Percentiles rank a stretch among this genome's conserved stretches.
These are phyloP conservation scores for Hortiboletus flavorubellus DNA, from an alignment of 768 basidiomycete species.

Conservation along the genomic window DNA sequence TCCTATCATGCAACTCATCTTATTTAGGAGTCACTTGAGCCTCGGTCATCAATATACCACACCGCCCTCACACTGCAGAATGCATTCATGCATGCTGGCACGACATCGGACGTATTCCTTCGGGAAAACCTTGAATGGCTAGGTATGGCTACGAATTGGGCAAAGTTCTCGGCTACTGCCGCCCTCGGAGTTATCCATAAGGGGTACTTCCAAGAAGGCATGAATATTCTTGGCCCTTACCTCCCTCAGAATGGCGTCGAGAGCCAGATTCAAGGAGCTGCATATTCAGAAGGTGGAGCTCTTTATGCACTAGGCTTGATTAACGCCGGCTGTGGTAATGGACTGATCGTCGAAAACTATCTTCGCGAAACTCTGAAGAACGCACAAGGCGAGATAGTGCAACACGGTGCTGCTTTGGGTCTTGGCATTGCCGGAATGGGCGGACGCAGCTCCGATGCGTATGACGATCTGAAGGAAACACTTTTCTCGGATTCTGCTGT, in stretches of 20 bases:
- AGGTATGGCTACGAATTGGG: constrained; percentile 93
- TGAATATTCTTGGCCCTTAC: constrained; percentile 90
- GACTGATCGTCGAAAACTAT: constrained; percentile 64
- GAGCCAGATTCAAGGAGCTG: constrained; percentile 71
- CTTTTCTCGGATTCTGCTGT: constrained; percentile 95
- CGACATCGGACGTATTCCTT: constrained; percentile 90
- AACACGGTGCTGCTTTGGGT: constrained; percentile 95
- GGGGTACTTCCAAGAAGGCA: constrained; percentile 91
- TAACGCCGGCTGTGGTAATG: constrained; percentile 84
- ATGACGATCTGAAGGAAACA: constrained; percentile 85
- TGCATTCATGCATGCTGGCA: constrained; percentile 98
- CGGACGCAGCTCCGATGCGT: constrained; percentile 81
- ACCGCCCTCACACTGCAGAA: constrained; percentile 95
- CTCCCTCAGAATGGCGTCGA: constrained; percentile 78
- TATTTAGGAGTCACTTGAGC: constrained; percentile 78
- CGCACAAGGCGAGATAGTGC: constrained; percentile 81
- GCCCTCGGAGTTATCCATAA: constrained; percentile 97
- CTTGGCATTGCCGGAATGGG: constrained; percentile 97
- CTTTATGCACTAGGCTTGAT: constrained; percentile 93
- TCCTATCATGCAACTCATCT: constrained; percentile 4
- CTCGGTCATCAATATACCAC: constrained; percentile 96
- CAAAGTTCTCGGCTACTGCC: constrained; percentile 96
- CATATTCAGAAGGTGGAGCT: constrained; percentile 95
- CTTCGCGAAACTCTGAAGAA: constrained; percentile 76
- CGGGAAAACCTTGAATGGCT: constrained; percentile 98